These are phyloP conservation scores for Camptophora hylomeconis DNA, from an alignment of 2,329 filamentous ascomycete genomes.

Conservation along the genomic window DNA sequence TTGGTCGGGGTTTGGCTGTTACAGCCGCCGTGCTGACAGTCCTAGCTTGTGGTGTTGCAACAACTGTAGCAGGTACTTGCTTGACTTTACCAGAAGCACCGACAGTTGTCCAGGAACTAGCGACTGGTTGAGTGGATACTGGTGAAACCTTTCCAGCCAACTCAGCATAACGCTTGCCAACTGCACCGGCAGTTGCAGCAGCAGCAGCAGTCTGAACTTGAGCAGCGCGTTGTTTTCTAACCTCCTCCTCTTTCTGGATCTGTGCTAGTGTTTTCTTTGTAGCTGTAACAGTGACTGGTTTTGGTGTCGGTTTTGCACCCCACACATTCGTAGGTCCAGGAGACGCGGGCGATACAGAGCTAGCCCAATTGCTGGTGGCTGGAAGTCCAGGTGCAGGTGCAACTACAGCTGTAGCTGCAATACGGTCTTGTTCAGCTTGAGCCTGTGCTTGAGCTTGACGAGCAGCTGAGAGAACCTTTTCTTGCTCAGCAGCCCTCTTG, in stretches of 20 bases:
- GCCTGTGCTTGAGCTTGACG: constrained; percentile 58
- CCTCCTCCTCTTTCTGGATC: constrained; percentile 93
- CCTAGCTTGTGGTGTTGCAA: constrained; percentile 36
- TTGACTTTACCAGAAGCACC: constrained; percentile 89
- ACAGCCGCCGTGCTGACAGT: constrained; percentile 30
- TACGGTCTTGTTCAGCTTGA: constrained; percentile 62
- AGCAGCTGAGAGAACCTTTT: constrained; percentile 65
- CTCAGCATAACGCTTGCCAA: constrained; percentile 85
- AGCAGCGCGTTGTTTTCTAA: constrained; percentile 63
- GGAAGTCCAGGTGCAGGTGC: constrained; percentile 68
- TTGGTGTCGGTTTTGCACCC: constrained; percentile 38
- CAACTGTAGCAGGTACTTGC: constrained; percentile 42
- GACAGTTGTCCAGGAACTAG: constrained; percentile 81
- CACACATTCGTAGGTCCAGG: constrained; percentile 37
- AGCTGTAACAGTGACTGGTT: constrained; percentile 25
- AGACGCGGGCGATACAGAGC: constrained; percentile 54
- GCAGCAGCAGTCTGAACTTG: constrained; percentile 30
- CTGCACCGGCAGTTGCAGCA: constrained; percentile 29
- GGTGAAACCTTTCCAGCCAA: constrained; percentile 65
- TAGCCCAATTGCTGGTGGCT: constrained; percentile 80
- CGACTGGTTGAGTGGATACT: constrained; percentile 25
- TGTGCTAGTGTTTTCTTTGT: constrained; percentile 85
- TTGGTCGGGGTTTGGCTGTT: constrained; percentile 36
- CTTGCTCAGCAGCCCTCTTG: constrained; percentile 77
- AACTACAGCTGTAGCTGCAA: constrained; percentile 43